Evolutionary conservation across 2,329 filamentous ascomycete species (phyloP).

Genomic region (Atkinsonella hypoxylon): DNA sequence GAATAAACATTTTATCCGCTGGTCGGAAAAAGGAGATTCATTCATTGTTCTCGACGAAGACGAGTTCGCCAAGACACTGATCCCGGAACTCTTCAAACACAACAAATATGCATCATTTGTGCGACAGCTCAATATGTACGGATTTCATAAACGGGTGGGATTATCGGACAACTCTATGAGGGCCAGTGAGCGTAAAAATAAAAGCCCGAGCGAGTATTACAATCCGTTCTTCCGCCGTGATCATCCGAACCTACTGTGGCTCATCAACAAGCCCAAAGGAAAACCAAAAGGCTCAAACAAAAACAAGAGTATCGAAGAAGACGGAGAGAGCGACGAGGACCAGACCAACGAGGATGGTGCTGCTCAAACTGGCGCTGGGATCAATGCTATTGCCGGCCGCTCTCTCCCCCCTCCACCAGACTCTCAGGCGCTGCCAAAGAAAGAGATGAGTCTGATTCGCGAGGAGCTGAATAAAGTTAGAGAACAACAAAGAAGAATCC

Average conservation of each 20-base stretch:
- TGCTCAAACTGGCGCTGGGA: slow-evolving; percentile 11
- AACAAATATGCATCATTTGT: slow-evolving; percentile 98
- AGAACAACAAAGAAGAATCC: slow-evolving; percentile 77
- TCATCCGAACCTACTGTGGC: slow-evolving; percentile 83
- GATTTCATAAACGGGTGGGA: slow-evolving; percentile 91
- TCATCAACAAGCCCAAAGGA: slow-evolving; percentile 89
- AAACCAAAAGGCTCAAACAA: slow-evolving; percentile 44
- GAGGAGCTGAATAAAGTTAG: slow-evolving; percentile 73
- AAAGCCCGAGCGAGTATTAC: slow-evolving; percentile 95
- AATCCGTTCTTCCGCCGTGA: slow-evolving; percentile 94
- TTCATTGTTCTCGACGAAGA: slow-evolving; percentile 97
- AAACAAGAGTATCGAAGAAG: slow-evolving; percentile 22
- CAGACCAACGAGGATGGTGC: slow-evolving; percentile 44
- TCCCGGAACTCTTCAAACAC: slow-evolving; percentile 97
- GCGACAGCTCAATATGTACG: slow-evolving; percentile 91
- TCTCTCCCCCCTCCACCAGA: slow-evolving; percentile 29
- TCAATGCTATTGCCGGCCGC: slow-evolving; percentile 13
- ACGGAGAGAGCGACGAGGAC: slow-evolving; percentile 50
- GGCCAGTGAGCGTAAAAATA: slow-evolving; percentile 91
- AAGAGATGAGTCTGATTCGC: slow-evolving; percentile 67
- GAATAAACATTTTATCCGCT: slow-evolving; percentile 89
- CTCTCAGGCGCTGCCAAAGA: slow-evolving; percentile 43
- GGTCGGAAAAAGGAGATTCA: slow-evolving; percentile 92
- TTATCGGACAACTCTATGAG: slow-evolving; percentile 97
- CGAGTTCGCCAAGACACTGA: slow-evolving; percentile 92